These are phyloP conservation scores for Colletotrichum navitas DNA, from an alignment of 2,329 filamentous ascomycete genomes.

Conservation along the genomic window DNA sequence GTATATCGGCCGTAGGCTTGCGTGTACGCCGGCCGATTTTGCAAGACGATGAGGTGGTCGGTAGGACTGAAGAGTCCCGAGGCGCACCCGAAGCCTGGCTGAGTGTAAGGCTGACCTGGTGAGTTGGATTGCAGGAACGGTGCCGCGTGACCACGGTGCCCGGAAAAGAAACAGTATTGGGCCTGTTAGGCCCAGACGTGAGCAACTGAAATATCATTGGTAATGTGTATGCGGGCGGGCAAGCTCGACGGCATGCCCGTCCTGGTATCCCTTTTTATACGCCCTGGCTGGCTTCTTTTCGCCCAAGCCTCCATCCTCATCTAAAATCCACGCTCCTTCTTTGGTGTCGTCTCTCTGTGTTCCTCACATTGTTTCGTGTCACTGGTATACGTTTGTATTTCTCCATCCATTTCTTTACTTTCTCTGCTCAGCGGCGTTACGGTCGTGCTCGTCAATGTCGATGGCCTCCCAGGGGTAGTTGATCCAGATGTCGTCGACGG, in stretches of 20 bases:
- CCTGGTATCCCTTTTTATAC: conserved; percentile 35
- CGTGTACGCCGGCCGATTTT: background rate
- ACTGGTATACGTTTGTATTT: conserved; percentile 10
- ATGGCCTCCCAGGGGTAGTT: conserved; percentile 98
- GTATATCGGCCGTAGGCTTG: background rate
- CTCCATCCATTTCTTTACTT: conserved; percentile 42
- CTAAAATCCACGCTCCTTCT: conserved; percentile 10
- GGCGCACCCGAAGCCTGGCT: background rate
- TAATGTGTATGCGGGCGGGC: conserved; percentile 32
- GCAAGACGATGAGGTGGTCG: background rate
- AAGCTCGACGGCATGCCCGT: conserved; percentile 33
- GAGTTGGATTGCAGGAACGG: background rate
- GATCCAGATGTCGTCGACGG: conserved; percentile 96
- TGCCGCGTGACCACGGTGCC: background rate
- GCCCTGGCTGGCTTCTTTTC: conserved; percentile 5
- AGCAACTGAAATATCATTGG: conserved; percentile 37
- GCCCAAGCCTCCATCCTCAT: conserved; percentile 6
- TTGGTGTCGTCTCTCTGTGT: conserved; percentile 13
- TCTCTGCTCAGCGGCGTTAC: conserved; percentile 66
- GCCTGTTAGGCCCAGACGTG: background rate
- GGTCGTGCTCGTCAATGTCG: conserved; percentile 94
- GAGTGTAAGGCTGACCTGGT: background rate
- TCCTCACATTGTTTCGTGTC: conserved; percentile 3
- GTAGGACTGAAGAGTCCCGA: background rate
- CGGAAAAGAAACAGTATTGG: background rate